Evolutionary conservation across 371 early-diverging fungal genomes (phyloP).

Genomic region (Rhizopus arrhizus): DNA sequence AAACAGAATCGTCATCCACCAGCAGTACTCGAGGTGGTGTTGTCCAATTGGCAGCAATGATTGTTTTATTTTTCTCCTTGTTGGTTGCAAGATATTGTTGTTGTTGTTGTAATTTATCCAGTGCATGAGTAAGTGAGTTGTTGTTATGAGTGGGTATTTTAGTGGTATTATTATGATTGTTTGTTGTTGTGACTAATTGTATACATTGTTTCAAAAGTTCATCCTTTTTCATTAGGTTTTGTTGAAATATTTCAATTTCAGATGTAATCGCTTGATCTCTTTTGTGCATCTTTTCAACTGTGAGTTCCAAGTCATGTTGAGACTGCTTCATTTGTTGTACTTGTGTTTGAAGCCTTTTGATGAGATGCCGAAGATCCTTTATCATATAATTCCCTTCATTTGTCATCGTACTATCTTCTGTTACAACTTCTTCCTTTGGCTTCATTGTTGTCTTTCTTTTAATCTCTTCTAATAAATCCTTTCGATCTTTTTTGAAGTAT

Average conservation of each 20-base stretch:
- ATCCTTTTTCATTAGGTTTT: conserved; percentile 67
- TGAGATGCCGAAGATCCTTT: conserved; percentile 25
- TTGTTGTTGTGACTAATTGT: conserved; percentile 32
- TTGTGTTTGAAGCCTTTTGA: conserved; percentile 48
- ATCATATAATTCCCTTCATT: background rate
- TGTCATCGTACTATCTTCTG: conserved; percentile 1
- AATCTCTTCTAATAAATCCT: conserved; percentile 67
- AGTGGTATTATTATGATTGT: conserved; percentile 4
- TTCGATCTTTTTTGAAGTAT: conserved; percentile 64
- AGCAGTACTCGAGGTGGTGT: conserved; percentile 72
- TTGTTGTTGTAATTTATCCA: conserved; percentile 8
- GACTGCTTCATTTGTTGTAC: conserved; percentile 45
- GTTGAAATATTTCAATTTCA: conserved; percentile 61
- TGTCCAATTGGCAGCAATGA: conserved; percentile 52
- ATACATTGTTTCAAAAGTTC: conserved; percentile 64
- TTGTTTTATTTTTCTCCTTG: conserved; percentile 21
- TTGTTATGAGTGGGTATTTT: background rate
- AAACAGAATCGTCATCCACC: conserved; percentile 78
- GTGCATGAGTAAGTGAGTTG: background rate
- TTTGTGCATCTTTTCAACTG: conserved; percentile 49
- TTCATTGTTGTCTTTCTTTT: conserved; percentile 53
- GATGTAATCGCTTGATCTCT: conserved; percentile 60
- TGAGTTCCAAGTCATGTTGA: conserved; percentile 38
- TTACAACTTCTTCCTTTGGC: conserved; percentile 36
- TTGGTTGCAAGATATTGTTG: conserved; percentile 6